phyloP scores from a whole-genome alignment of 2,329 filamentous ascomycete genomes.

The Penicillium decumbens region DNA sequence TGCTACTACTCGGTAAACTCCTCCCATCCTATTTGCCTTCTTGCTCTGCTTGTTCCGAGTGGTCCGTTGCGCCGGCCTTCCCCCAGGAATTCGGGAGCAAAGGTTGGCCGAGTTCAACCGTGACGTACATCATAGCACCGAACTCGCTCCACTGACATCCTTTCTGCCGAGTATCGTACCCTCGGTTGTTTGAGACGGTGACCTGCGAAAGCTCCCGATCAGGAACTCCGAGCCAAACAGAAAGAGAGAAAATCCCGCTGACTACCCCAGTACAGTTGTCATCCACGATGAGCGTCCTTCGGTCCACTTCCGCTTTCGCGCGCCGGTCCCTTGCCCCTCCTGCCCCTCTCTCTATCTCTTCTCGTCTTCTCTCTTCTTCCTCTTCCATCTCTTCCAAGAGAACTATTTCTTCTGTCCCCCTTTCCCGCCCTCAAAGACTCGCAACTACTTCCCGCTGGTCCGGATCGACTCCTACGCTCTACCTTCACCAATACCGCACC shows the following conservation, averaged over 20 bases:
- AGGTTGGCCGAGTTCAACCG: background rate
- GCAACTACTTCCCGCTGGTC: conserved; percentile 29
- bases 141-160: conserved; percentile 15
- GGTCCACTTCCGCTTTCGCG: conserved; percentile 40
- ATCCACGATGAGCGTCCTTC: conserved; percentile 34
- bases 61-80: conserved; percentile 16
- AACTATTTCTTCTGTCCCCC: conserved; percentile 24
- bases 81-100: conserved; percentile 2
- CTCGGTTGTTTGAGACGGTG: conserved; percentile 28
- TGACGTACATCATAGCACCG: background rate
- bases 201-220: conserved; percentile 2
- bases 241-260: conserved; percentile 14
- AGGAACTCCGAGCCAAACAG: conserved; percentile 20
- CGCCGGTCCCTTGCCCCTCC: conserved; percentile 32
- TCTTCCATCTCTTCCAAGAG: conserved; percentile 26
- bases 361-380: conserved; percentile 28
- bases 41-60: conserved; percentile 16
- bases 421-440: conserved; percentile 20
- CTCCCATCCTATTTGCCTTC: conserved; percentile 11
- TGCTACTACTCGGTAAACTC: conserved; percentile 16
- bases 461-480: conserved; percentile 25
- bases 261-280: conserved; percentile 10
- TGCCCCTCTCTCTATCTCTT: conserved; percentile 29
- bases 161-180: conserved; percentile 35
- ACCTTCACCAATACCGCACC: conserved; percentile 41